These are phyloP conservation scores for Afroboletus lepidellus DNA, from an alignment of 1,284 basidiomycete species.

Conservation along the genomic window DNA sequence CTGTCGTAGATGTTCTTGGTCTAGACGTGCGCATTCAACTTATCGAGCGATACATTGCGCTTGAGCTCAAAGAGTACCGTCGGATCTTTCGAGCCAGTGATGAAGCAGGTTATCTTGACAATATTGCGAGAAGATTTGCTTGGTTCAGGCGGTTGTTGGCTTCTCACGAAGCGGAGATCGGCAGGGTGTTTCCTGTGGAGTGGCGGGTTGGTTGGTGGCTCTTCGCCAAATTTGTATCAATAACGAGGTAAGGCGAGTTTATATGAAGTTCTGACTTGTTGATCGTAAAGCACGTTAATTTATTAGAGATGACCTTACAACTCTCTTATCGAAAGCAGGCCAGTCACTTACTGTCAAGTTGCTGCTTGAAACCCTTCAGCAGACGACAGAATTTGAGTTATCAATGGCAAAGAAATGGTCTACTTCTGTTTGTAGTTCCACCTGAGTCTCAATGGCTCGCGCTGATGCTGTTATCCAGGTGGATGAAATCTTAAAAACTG, in stretches of 20 bases:
- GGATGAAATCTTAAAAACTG: conserved; percentile 58
- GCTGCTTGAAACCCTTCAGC: conserved; percentile 82
- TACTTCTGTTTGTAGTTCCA: conserved; percentile 56
- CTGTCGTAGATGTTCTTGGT: conserved; percentile 84
- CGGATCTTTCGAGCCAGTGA: conserved; percentile 91
- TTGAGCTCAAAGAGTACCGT: conserved; percentile 94
- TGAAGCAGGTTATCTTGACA: conserved; percentile 96
- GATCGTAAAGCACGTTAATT: neutral
- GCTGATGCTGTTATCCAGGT: conserved; percentile 40
- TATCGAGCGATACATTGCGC: conserved; percentile 86
- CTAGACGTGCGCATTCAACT: conserved; percentile 77
- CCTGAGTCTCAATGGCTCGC: neutral
- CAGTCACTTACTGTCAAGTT: conserved; percentile 73
- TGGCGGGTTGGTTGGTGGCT: conserved; percentile 86
- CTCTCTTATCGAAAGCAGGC: conserved; percentile 65
- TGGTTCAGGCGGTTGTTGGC: conserved; percentile 95
- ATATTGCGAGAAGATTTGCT: conserved; percentile 88
- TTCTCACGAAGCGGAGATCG: conserved; percentile 86
- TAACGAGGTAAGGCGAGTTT: conserved; percentile 62
- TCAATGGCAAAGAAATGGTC: conserved; percentile 79
- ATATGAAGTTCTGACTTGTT: neutral
- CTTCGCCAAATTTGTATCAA: conserved; percentile 80
- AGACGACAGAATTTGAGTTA: conserved; percentile 83
- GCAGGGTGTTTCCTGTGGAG: conserved; percentile 73
- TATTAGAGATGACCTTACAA: conserved; percentile 66